Evolutionary conservation across 495 filamentous ascomycete genomes (phyloP).

Genomic region (Bathelium albidoporum): DNA sequence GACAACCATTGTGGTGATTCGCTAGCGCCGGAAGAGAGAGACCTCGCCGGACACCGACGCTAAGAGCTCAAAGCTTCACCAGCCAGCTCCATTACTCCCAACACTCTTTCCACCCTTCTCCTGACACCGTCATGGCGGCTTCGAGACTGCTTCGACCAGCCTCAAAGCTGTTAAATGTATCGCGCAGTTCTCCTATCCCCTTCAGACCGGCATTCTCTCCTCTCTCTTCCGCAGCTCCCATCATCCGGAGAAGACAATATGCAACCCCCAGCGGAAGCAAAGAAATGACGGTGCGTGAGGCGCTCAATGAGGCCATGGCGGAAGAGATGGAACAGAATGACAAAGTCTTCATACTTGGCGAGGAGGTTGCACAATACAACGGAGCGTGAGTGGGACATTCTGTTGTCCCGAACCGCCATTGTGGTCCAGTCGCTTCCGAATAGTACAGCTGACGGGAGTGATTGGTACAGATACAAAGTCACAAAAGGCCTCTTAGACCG

Average conservation of each 20-base stretch:
- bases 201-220: constrained; percentile 44
- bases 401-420: background rate
- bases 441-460: background rate
- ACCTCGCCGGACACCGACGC: background rate
- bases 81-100: background rate
- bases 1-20: no score
- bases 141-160: constrained; percentile 76
- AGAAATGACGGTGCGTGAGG: constrained; percentile 93
- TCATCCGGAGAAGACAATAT: constrained; percentile 29
- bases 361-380: constrained; percentile 99
- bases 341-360: constrained; percentile 91
- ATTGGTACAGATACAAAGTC: constrained; percentile 71
- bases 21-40: background rate
- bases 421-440: background rate
- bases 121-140: constrained; percentile 43
- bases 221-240: constrained; percentile 38
- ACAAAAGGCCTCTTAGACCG: constrained; percentile 93
- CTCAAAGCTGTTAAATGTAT: constrained; percentile 56
- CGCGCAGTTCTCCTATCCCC: constrained; percentile 42
- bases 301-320: constrained; percentile 91
- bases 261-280: constrained; percentile 50
- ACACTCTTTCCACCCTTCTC: background rate
- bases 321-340: constrained; percentile 91
- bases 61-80: constrained; percentile 2
- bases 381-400: constrained; percentile 55